Evolutionary conservation across 2,329 filamentous ascomycete genomes (phyloP), one percentile per base, ranked within the genome.

Genomic region (Hymenoscyphus repandus): DNA sequence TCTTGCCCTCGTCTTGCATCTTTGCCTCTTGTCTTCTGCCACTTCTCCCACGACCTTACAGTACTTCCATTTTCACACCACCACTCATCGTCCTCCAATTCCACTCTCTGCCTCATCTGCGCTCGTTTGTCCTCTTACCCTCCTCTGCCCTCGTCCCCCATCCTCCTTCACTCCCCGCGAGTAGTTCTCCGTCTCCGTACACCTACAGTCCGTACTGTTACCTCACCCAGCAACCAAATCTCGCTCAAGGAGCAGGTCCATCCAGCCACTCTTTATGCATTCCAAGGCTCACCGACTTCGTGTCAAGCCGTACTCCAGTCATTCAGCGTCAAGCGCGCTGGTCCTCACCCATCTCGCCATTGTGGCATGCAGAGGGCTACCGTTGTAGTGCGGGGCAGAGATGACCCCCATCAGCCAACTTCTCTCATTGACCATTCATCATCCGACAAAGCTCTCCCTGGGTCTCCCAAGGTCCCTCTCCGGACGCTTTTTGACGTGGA

Each of bases 251-350:
- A 55, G 22, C 34, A 49, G 50, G 41, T 37, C 36, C 43, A 49
- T 60, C 58, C 63, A 66, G 63, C 63, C 65, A 65, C 61, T 58
- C 49, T 57, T 61, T 57, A 66, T 67, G 64, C 65, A 67, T 54
- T 60, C 56, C 57, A 57, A 55, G 52, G 57, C 63, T 66, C 64
- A 64, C 63, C 60, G 65, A 64, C 65, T 65, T 66, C 65, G 65
- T 67, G 65, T 66, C 64, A 66, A 66, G 59, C 58, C 59, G 43
- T 64, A 58, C 65, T 65, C 65, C 65, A 67, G 59, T 66, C 64
- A 50, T 64, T 63, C 59, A 58, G 51, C 53, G 58, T 60, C 58
- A 61, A 62, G 53, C 53, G 51, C 56, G 46, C 45, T 58, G 56
- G 51, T 32, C 42, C 42, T 45, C 42, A 43, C 22, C 44, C 32